Conservation (phyloP, 2,329 filamentous ascomycete genomes). For the Zymoseptoria passerinii region DNA sequence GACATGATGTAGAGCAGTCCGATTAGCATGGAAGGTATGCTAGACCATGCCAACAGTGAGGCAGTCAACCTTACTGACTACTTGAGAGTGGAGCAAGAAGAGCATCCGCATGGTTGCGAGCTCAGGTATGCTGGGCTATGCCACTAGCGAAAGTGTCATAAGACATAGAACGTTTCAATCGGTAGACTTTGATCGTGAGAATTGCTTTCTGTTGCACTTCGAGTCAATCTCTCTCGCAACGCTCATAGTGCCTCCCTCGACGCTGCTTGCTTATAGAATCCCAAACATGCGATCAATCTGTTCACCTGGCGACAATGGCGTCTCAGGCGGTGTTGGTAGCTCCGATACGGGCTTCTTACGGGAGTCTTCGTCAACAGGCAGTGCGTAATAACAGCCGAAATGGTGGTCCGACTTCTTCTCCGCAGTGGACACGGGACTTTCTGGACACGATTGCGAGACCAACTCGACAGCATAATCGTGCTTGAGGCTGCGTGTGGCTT, state of each 20-base stretch:
- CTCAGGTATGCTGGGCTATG: too few relatives aligned
- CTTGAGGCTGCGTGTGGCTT: not conserved
- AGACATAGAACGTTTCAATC: not conserved
- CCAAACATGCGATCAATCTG: constrained; percentile 3
- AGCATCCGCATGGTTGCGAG: too few relatives aligned
- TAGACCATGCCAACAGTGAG: too few relatives aligned
- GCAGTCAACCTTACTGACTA: too few relatives aligned
- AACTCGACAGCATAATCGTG: constrained; percentile 1
- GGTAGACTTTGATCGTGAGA: not conserved
- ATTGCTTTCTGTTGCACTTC: not conserved
- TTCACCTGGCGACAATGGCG: constrained; percentile 7
- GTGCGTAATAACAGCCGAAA: constrained; percentile 24
- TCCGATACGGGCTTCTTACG: not conserved
- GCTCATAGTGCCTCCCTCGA: not conserved
- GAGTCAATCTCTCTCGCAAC: not conserved
- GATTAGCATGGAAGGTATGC: too few relatives aligned
- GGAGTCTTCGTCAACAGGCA: constrained; percentile 1
- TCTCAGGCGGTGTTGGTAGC: constrained; percentile 14
- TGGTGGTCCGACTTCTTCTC: constrained; percentile 14
- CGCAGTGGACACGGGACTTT: constrained; percentile 1
- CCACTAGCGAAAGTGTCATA: too few relatives aligned
- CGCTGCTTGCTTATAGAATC: not conserved
- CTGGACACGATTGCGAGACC: constrained; percentile 1
- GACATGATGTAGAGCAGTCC: not conserved
- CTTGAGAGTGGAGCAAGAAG: too few relatives aligned